Evolutionary conservation across 768 basidiomycete genomes (phyloP), one percentile per base, ranked within the genome.

Genomic region (Trametes maxima): DNA sequence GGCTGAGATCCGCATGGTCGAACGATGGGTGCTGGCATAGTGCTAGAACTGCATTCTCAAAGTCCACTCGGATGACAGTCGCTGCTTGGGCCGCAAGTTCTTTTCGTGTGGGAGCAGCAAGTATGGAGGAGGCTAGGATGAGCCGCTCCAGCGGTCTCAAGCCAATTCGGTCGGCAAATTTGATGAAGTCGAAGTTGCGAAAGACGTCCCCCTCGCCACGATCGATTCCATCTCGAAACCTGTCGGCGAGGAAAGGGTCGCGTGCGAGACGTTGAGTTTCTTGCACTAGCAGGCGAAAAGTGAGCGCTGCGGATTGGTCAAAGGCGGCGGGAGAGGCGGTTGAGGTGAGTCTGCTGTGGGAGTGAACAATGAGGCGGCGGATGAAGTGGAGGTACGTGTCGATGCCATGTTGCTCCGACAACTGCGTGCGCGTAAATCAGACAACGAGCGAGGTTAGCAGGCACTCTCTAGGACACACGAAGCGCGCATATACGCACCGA

Each of bases 311-410:
- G 28, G 90, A 90, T n/a, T 88, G 76, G 70, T 92, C 91, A 64
- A 88, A 87, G 0, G 84, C 77, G 52, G 89, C 78, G 24, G 85
- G 81, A n/a, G 84, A 78, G 54, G 82, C 78, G 35, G 83, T 76
- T 22, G 86, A 80, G 22, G 83, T 73, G 45, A 90, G 82, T 62
- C 91, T 84, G 51, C 84, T 78, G 76, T 91, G 88, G 22, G 93
- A 92, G 67, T 94, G 91, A 54, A 90, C 86, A 72, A 98, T 92
- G 75, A 97, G 89, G 64, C 96, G 90, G 63, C 95, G 92, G 67
- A 99, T 92, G 80, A 97, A 97, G 77, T 99, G 95, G 65, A 94
- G 85, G 78, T 98, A 97, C 59, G 95, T 97, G 77, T 97, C 95
- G 69, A 94, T 83, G 60, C 95, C 95, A 83, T 98, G 94, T 72